A percentile compares a stretch with the other conserved stretches of the same genome.
phyloP scores from a whole-genome alignment of 2,329 filamentous ascomycete genomes.

The Ophiostoma quercus region DNA sequence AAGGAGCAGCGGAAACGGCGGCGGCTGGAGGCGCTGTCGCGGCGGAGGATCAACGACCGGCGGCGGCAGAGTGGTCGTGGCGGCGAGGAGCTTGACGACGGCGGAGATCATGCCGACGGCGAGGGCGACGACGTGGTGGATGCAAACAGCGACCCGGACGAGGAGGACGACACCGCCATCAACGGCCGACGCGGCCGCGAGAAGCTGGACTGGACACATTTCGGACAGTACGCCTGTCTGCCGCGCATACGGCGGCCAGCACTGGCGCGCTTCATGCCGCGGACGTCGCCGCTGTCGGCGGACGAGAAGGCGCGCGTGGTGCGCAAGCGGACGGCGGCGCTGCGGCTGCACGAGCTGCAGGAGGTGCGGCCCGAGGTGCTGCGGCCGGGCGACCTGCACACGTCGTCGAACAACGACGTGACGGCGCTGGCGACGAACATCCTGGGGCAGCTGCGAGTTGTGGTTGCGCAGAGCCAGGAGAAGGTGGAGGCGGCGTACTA shows the following conservation, averaged over 20 bases:
- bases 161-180: slow-evolving; percentile 53
- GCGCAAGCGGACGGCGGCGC: slow-evolving; percentile 63
- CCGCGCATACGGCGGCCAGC: slow-evolving; percentile 68
- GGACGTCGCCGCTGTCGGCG: slow-evolving; percentile 69
- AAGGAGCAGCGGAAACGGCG: slow-evolving; percentile 46
- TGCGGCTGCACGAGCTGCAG: slow-evolving; percentile 61
- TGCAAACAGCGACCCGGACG: slow-evolving; percentile 57
- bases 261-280: slow-evolving; percentile 73
- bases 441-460: slow-evolving; percentile 52
- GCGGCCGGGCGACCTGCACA: slow-evolving; percentile 65
- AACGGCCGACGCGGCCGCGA: slow-evolving; percentile 66
- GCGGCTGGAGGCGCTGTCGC: slow-evolving; percentile 35
- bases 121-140: slow-evolving; percentile 38
- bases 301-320: slow-evolving; percentile 75
- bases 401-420: slow-evolving; percentile 68
- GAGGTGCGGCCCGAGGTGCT: slow-evolving; percentile 77
- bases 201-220: slow-evolving; percentile 76
- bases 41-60: not conserved
- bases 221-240: slow-evolving; percentile 73
- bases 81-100: slow-evolving; percentile 43
- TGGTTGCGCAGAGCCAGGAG: slow-evolving; percentile 45
- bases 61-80: slow-evolving; percentile 29
- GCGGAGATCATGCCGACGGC: not conserved
- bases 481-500: slow-evolving; percentile 36
- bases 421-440: slow-evolving; percentile 71